Evolutionary conservation across 2,329 filamentous ascomycete species (phyloP).

Genomic region (Colletotrichum neosansevieriae): DNA sequence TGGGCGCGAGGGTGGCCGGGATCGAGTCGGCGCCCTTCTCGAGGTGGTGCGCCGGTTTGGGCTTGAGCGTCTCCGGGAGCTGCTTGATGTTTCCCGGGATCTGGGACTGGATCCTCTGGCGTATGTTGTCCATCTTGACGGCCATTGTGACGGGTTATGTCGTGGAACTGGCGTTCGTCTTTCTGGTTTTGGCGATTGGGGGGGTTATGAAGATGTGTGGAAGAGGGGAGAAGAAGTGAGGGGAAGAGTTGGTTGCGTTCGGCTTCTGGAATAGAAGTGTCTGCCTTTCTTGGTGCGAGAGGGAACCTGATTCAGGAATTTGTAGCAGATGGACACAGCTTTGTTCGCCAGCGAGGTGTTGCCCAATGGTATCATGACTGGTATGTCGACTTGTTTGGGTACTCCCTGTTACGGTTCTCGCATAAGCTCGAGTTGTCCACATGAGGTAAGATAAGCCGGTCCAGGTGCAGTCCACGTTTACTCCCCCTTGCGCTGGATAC

Average conservation of each 20-base stretch:
- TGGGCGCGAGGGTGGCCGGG: constrained; percentile 32
- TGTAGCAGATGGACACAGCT: constrained; percentile 20
- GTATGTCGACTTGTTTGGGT: neutral
- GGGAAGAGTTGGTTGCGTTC: neutral
- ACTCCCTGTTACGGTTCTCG: constrained; percentile 3
- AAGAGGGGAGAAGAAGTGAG: neutral
- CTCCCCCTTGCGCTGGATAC: neutral
- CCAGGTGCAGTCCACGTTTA: neutral
- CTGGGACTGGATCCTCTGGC: constrained; percentile 32
- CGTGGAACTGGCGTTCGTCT: too few relatives aligned
- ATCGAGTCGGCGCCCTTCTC: constrained; percentile 35
- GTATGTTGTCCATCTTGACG: constrained; percentile 27
- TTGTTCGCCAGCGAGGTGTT: neutral
- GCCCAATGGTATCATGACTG: neutral
- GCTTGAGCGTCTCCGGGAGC: constrained; percentile 35
- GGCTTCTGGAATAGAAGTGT: too few relatives aligned
- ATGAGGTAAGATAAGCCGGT: constrained; percentile 5
- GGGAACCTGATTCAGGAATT: constrained; percentile 15
- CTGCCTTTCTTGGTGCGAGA: neutral
- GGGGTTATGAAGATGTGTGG: neutral
- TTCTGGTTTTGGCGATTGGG: too few relatives aligned
- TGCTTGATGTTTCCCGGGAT: constrained; percentile 36
- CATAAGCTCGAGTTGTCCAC: neutral
- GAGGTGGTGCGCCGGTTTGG: constrained; percentile 33
- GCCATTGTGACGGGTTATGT: neutral